phyloP scores from a whole-genome alignment of 331 rosid species.

The Erythrophleum ivorense region DNA sequence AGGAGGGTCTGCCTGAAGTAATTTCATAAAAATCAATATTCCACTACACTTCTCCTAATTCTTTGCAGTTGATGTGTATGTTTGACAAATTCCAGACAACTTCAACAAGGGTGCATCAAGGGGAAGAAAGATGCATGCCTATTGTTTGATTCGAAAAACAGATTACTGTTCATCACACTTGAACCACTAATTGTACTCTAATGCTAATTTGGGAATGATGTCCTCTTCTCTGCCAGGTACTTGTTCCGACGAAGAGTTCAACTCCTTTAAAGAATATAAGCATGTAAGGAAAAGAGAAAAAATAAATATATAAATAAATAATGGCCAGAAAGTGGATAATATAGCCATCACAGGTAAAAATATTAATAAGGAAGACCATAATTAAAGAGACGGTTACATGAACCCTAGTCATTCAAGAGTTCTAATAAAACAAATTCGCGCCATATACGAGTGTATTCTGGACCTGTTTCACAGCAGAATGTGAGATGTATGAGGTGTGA shows the following conservation, averaged over 20 bases:
- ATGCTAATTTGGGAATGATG: neutral
- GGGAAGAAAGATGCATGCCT: neutral
- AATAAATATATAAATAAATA: neutral
- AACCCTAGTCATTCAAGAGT: neutral
- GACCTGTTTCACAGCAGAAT: neutral
- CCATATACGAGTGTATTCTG: neutral
- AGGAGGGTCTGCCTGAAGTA: neutral
- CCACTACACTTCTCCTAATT: constrained; percentile 18
- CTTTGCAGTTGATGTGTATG: constrained; percentile 1
- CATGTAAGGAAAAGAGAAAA: neutral
- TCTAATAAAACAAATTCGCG: neutral
- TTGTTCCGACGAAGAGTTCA: neutral
- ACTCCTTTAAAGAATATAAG: constrained; percentile 25
- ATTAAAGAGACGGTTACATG: neutral
- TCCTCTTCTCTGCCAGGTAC: constrained; percentile 10
- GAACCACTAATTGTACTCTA: neutral
- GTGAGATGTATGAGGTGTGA: neutral
- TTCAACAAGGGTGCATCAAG: constrained; percentile 27
- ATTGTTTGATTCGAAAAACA: neutral
- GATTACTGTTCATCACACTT: neutral
- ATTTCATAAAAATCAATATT: constrained; percentile 14
- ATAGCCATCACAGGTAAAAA: neutral
- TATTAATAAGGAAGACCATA: neutral
- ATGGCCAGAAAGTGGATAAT: neutral
- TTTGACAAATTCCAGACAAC: constrained; percentile 11